A percentile compares a stretch with the other conserved stretches of the same genome.
Conservation (phyloP, 139 green algal genomes). For the Haematococcus lacustris region DNA sequence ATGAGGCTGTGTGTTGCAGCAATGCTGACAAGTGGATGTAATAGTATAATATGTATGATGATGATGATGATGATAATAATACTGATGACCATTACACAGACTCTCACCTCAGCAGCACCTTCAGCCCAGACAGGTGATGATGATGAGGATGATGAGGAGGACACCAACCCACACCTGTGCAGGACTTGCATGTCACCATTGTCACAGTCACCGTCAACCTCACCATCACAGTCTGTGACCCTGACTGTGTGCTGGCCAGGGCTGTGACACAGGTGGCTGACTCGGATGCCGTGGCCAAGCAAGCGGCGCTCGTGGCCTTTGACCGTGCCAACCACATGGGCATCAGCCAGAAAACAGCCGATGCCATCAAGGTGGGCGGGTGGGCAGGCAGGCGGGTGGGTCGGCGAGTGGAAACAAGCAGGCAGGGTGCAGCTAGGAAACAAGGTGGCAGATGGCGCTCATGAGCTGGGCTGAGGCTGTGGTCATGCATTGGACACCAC, state of each 20-base stretch:
- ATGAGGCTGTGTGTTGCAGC: too few species aligned
- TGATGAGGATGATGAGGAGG: neutral
- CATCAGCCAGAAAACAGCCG: constrained; percentile 41
- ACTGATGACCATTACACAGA: too few species aligned
- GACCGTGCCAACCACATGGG: constrained; percentile 81
- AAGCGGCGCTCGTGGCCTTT: constrained; percentile 74
- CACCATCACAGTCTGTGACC: neutral
- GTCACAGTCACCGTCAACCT: neutral
- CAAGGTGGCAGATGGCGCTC: neutral
- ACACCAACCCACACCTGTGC: neutral
- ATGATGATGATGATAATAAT: too few species aligned
- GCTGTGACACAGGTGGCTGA: constrained; percentile 50
- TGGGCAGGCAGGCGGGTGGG: neutral
- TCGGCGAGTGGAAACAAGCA: neutral
- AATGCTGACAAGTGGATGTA: too few species aligned
- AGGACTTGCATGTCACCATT: neutral
- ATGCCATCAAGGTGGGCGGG: constrained; percentile 20
- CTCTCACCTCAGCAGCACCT: too few species aligned
- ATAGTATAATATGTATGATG: too few species aligned
- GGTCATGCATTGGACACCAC: neutral
- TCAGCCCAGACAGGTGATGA: neutral
- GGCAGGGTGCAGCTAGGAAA: neutral
- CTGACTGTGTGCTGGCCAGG: too few species aligned
- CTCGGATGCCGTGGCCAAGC: constrained; percentile 42
- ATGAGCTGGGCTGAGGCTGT: neutral